These are phyloP conservation scores for Conticribra weissflogii DNA, from an alignment of 108 stramenopile genomes.

Conservation along the genomic window DNA sequence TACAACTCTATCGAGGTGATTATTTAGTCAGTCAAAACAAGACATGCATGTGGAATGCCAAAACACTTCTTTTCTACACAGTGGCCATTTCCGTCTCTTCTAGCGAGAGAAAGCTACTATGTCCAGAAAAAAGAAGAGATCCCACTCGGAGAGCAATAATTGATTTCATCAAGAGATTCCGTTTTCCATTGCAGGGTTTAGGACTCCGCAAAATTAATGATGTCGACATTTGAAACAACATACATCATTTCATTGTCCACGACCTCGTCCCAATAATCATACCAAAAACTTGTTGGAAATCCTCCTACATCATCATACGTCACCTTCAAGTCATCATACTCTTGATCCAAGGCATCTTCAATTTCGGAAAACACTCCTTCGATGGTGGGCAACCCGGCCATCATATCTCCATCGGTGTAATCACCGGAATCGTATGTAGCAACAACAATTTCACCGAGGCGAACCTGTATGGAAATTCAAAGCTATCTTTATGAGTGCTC, in stretches of 20 bases:
- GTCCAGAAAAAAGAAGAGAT: too few species aligned
- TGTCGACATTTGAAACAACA: slow-evolving; percentile 12
- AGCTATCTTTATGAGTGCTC: too few species aligned
- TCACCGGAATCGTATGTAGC: slow-evolving; percentile 8
- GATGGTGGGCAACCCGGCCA: slow-evolving; percentile 21
- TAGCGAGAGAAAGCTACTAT: too few species aligned
- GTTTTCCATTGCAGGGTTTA: too few species aligned
- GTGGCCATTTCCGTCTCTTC: too few species aligned
- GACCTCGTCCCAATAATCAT: slow-evolving; percentile 13
- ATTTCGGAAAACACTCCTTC: slow-evolving; percentile 31
- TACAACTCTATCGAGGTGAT: too few species aligned
- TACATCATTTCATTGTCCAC: slow-evolving; percentile 37
- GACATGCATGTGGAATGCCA: too few species aligned
- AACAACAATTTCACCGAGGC: neutral
- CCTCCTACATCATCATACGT: slow-evolving; percentile 29
- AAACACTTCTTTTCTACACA: too few species aligned
- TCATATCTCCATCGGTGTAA: slow-evolving; percentile 7
- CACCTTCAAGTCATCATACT: slow-evolving; percentile 9
- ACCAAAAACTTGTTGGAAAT: slow-evolving; percentile 13
- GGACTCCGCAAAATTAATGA: too few species aligned
- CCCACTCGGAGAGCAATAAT: too few species aligned
- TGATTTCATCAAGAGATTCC: too few species aligned
- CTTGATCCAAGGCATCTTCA: slow-evolving; percentile 20
- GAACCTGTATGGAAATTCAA: slow-evolving; percentile 19
- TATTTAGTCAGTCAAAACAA: too few species aligned